Base-by-base conservation (phyloP, 2,329 filamentous ascomycete species). In the Calonectria pteridis region DNA sequence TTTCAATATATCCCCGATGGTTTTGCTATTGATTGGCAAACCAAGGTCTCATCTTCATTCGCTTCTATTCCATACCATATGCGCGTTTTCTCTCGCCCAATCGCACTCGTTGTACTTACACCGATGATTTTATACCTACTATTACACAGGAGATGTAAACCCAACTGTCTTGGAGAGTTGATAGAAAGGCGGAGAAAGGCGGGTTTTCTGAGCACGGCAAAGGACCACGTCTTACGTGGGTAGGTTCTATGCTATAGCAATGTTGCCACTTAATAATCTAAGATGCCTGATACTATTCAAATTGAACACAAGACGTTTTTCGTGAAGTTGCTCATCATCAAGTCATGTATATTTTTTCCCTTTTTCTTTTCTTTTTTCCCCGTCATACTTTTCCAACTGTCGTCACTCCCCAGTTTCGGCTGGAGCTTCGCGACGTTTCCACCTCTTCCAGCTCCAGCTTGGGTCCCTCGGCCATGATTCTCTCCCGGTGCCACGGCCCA, bases 401-500 rank as follows among this genome's bases (percentile, higher is more conserved):
- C 20, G 78, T 78, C 13, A 84, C 66, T 35, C 83, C 83, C 23
- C 75, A 78, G 63, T 51, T 75, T 68, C 68, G 55, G 14, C 77
- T 81, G 43, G 77, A 76, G 33, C 73, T 76, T 63, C 84, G 78
- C 23, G 73, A 75, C 28, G 77, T 73, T 75, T 86, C 85, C 7
- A 83, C 76, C 77, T 86, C 84, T 67, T 86, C 85, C 35, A 87
- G 74, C 40, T 80, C 77, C 18, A 86, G 79, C 65, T 77, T 82
- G 4, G 79, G 73, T 0, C 80, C 83, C 23, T 83, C 82, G 3
- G 79, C 83, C 51, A 92, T 82, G 26, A 98, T 86, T 79, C 91
- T 91, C 66, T 93, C 89, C 33, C 94, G 89, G 84, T 98, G 95
- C 96, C 96, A 99, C 63, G 95, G 93, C 2, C 96, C 96, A 18